These are phyloP conservation scores for Tillandsia fasciculata DNA, from an alignment of 176 grass and related monocot genomes.

Conservation along the genomic window DNA sequence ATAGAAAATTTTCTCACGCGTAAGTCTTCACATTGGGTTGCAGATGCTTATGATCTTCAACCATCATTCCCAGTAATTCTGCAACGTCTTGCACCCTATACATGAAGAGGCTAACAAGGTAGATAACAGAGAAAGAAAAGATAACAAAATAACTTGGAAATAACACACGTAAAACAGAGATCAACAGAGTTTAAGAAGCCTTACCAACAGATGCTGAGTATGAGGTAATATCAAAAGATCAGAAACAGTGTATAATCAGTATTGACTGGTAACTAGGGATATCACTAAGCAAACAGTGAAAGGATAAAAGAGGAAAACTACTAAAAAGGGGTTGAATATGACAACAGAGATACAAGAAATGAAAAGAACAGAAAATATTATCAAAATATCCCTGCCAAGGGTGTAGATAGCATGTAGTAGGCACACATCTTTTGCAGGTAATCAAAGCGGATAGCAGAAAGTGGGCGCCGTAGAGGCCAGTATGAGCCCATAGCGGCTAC, in stretches of 20 bases:
- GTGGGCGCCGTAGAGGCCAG: too few relatives aligned
- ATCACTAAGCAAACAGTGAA: neutral
- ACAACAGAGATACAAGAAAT: neutral
- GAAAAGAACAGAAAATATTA: neutral
- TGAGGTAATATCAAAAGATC: neutral
- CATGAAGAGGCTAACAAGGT: slow-evolving; percentile 10
- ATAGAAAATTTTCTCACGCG: slow-evolving; percentile 43
- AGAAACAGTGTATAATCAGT: neutral
- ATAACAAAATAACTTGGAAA: neutral
- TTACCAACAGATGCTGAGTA: neutral
- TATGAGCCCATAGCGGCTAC: too few relatives aligned
- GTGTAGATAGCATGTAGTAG: too few relatives aligned
- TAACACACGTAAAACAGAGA: neutral
- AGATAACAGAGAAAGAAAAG: neutral
- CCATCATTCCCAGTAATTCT: slow-evolving; percentile 94
- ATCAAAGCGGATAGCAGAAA: too few relatives aligned
- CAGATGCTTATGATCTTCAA: slow-evolving; percentile 77
- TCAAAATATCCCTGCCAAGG: too few relatives aligned
- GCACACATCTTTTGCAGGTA: too few relatives aligned
- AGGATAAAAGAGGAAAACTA: neutral
- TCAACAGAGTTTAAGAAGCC: neutral
- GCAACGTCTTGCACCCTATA: slow-evolving; percentile 73
- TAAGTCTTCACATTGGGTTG: slow-evolving; percentile 96
- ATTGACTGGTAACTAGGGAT: neutral
- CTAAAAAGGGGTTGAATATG: neutral